Evolutionary conservation across 2,329 filamentous ascomycete genomes (phyloP).

Genomic region (Phyllosticta citriasiana): DNA sequence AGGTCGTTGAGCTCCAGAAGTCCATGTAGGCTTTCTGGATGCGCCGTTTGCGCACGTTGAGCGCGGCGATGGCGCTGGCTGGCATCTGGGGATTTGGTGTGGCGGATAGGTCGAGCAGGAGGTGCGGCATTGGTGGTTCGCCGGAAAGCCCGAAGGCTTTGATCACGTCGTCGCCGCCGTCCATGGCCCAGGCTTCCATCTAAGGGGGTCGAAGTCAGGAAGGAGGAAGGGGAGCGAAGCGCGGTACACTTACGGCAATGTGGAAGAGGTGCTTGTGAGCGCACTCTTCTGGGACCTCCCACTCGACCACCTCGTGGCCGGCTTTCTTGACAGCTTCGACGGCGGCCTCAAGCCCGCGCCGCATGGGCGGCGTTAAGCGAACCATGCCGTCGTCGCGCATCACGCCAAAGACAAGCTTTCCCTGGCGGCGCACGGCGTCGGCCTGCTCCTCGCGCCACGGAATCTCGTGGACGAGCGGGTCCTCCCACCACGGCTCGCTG

Average conservation of each 20-base stretch:
- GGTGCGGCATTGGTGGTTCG: conserved; percentile 22
- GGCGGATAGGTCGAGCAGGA: conserved; percentile 9
- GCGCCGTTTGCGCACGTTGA: conserved; percentile 15
- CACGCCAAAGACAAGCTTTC: conserved; percentile 23
- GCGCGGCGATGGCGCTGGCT: conserved; percentile 23
- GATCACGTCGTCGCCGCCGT: not conserved
- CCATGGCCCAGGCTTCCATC: not conserved
- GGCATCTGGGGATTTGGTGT: conserved; percentile 8
- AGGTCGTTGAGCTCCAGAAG: conserved; percentile 27
- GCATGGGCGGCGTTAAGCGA: conserved; percentile 1
- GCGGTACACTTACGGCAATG: not conserved
- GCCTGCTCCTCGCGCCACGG: conserved; percentile 47
- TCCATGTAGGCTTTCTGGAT: conserved; percentile 27
- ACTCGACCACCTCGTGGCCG: conserved; percentile 20
- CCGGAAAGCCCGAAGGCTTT: conserved; percentile 17
- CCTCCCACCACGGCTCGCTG: conserved; percentile 54
- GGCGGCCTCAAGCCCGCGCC: conserved; percentile 22
- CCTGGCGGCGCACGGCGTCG: conserved; percentile 45
- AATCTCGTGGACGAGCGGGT: conserved; percentile 55
- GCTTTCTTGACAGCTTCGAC: conserved; percentile 16
- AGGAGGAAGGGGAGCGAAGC: not conserved
- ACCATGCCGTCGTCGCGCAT: conserved; percentile 4
- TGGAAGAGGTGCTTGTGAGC: conserved; percentile 1
- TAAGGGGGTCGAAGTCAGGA: not conserved
- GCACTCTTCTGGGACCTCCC: conserved; percentile 6